Evolutionary conservation across 2,329 filamentous ascomycete species (phyloP).

Genomic region (Lomentospora prolificans): DNA sequence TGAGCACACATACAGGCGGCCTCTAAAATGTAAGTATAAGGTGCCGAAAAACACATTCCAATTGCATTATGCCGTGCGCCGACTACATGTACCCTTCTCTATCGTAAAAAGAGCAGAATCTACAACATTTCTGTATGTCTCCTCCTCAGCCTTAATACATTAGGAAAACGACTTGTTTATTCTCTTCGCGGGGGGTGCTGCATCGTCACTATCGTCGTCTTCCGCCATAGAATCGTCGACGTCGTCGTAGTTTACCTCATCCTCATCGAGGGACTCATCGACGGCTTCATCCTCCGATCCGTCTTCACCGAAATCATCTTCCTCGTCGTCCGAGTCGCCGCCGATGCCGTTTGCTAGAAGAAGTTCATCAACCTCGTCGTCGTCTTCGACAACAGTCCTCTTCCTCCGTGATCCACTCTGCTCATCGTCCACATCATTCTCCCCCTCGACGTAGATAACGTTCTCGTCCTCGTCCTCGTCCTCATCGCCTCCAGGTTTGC

Average conservation of each 20-base stretch:
- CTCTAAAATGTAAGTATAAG: too few species aligned
- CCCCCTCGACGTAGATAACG: constrained; percentile 80
- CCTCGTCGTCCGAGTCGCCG: constrained; percentile 52
- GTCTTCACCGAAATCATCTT: constrained; percentile 35
- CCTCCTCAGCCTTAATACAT: constrained; percentile 21
- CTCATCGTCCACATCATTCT: constrained; percentile 45
- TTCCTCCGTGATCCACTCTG: constrained; percentile 18
- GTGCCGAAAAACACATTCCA: not conserved
- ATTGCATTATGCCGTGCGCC: constrained; percentile 3
- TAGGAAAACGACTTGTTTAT: constrained; percentile 25
- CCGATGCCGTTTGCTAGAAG: constrained; percentile 43
- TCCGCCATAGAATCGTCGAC: constrained; percentile 44
- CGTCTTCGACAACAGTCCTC: constrained; percentile 33
- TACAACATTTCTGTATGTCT: not conserved
- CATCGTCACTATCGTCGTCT: constrained; percentile 44
- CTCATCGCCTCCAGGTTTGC: constrained; percentile 26
- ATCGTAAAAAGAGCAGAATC: not conserved
- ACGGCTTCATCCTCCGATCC: constrained; percentile 31
- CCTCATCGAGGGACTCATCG: constrained; percentile 43
- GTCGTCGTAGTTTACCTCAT: constrained; percentile 51
- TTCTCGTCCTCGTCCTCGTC: constrained; percentile 53
- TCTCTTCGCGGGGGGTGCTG: constrained; percentile 35
- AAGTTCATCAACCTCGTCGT: constrained; percentile 49
- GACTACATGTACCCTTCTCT: not conserved
- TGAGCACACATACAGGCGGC: too few species aligned